phyloP scores from a whole-genome alignment of 2,329 filamentous ascomycete species.

The Atkinsonella texensis region DNA sequence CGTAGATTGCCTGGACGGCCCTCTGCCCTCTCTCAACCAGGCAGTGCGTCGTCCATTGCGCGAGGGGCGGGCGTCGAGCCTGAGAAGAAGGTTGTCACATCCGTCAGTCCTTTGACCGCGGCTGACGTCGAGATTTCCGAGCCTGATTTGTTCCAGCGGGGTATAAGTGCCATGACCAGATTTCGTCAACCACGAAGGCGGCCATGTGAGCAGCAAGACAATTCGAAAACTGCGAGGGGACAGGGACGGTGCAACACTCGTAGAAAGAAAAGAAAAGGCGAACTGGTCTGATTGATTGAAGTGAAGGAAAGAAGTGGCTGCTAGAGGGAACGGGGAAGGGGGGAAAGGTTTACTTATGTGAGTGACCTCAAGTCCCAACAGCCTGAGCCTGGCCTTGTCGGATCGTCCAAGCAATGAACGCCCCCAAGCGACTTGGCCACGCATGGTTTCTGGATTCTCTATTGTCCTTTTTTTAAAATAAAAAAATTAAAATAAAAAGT shows the following conservation, averaged over 20 bases:
- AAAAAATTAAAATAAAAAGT: background rate
- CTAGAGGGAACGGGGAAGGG: constrained; percentile 17
- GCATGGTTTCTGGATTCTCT: background rate
- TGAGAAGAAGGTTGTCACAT: background rate
- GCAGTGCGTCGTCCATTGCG: background rate
- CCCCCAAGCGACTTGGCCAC: constrained; percentile 6
- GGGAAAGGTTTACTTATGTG: constrained; percentile 26
- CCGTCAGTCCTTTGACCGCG: too few species aligned
- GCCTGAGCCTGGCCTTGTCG: constrained; percentile 4
- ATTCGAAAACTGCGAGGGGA: constrained; percentile 5
- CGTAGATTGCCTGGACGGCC: background rate
- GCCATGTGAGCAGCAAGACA: background rate
- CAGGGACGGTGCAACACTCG: constrained; percentile 3
- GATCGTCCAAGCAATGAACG: constrained; percentile 6
- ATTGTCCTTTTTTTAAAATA: background rate
- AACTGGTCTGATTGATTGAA: constrained; percentile 12
- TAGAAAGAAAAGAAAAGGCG: constrained; percentile 5
- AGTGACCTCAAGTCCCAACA: constrained; percentile 10
- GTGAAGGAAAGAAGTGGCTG: constrained; percentile 13
- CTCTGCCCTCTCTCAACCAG: background rate
- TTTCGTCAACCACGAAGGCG: background rate
- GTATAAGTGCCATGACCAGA: constrained; percentile 3
- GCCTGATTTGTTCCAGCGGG: background rate
- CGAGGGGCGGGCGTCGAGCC: background rate
- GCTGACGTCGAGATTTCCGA: background rate